Conservation (phyloP, 2,329 filamentous ascomycete species). For the Aureobasidium leucospermi region DNA sequence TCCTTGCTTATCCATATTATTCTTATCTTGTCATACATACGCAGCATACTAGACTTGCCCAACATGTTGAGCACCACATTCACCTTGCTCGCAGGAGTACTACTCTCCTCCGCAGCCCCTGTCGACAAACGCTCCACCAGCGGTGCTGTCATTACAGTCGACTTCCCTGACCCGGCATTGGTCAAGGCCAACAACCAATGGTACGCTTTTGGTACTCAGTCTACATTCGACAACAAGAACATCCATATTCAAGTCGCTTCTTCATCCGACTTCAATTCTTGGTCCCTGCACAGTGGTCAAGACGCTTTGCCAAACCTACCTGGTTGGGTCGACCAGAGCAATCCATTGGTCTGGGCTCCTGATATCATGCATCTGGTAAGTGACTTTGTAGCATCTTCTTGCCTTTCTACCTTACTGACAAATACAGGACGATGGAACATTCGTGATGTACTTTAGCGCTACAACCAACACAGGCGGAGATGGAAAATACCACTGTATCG, state of each 20-base stretch:
- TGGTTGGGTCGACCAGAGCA: slow-evolving; percentile 22
- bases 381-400: not conserved
- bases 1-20: not conserved
- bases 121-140: not conserved
- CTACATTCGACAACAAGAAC: slow-evolving; percentile 18
- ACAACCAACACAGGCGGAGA: slow-evolving; percentile 19
- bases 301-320: slow-evolving; percentile 28
- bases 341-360: slow-evolving; percentile 29
- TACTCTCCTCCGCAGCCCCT: slow-evolving; percentile 7
- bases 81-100: slow-evolving; percentile 1
- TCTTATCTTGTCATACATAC: not conserved
- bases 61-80: slow-evolving; percentile 8
- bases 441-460: slow-evolving; percentile 25
- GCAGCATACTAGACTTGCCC: not conserved
- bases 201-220: slow-evolving; percentile 30
- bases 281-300: slow-evolving; percentile 21
- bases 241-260: slow-evolving; percentile 30
- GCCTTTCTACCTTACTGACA: not conserved
- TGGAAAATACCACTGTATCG: slow-evolving; percentile 23
- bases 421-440: slow-evolving; percentile 20
- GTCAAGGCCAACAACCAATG: slow-evolving; percentile 30
- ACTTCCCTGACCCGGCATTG: slow-evolving; percentile 27
- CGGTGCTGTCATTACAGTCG: slow-evolving; percentile 13
- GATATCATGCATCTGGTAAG: slow-evolving; percentile 23
- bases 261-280: slow-evolving; percentile 28